Percentiles rank a stretch among this genome's conserved stretches.
These are phyloP conservation scores for Penicillium sp. DNA, from an alignment of 2,329 filamentous ascomycete genomes.

Conservation along the genomic window DNA sequence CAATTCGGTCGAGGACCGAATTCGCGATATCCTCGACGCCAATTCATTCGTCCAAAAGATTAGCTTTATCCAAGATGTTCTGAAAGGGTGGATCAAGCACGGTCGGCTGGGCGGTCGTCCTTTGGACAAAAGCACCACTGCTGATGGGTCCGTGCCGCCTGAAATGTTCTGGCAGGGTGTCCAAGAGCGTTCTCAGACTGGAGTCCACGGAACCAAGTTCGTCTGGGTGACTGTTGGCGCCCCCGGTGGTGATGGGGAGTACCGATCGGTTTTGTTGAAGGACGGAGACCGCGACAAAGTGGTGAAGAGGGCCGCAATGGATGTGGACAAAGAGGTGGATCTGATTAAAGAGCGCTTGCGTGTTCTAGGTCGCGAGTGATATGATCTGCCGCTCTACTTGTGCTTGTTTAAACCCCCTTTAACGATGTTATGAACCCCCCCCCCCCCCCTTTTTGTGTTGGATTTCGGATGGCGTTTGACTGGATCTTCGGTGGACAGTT, in stretches of 20 bases:
- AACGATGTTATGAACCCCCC: slow-evolving; percentile 29
- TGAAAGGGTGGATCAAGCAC: slow-evolving; percentile 41
- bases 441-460: too few relatives aligned
- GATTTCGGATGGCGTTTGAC: background rate
- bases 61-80: slow-evolving; percentile 39
- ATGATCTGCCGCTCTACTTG: slow-evolving; percentile 1
- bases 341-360: slow-evolving; percentile 30
- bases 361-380: slow-evolving; percentile 22
- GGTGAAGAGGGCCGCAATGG: slow-evolving; percentile 19
- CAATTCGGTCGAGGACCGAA: slow-evolving; percentile 36
- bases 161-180: slow-evolving; percentile 44
- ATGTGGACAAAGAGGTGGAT: slow-evolving; percentile 30
- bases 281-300: slow-evolving; percentile 12
- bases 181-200: slow-evolving; percentile 39
- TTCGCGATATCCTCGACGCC: slow-evolving; percentile 44
- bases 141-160: slow-evolving; percentile 14
- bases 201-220: slow-evolving; percentile 50
- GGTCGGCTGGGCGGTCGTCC: slow-evolving; percentile 39
- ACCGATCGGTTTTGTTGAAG: slow-evolving; percentile 39
- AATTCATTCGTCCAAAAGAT: slow-evolving; percentile 47
- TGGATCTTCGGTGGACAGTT: background rate
- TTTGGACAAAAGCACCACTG: slow-evolving; percentile 9
- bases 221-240: slow-evolving; percentile 53
- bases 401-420: background rate
- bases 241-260: slow-evolving; percentile 46